Conservation (phyloP, 2,329 filamentous ascomycete species). For the Colletotrichum somersetense region DNA sequence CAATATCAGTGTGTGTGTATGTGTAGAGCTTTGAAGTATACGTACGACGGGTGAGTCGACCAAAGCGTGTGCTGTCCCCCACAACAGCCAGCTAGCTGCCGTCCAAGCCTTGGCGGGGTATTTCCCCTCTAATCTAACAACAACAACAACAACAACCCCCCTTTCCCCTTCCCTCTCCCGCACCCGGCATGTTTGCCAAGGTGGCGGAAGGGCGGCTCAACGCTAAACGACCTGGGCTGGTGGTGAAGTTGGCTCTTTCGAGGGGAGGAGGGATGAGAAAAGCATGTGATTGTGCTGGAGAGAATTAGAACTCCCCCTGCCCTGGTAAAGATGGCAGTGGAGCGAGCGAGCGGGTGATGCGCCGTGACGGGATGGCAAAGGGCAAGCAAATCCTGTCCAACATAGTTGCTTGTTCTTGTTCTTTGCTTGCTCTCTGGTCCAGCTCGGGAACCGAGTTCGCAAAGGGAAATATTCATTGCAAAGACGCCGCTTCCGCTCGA, state of each 20-base stretch:
- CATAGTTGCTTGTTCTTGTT: too few relatives aligned
- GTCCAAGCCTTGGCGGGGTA: background rate
- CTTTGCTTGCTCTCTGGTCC: background rate
- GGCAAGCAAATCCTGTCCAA: background rate
- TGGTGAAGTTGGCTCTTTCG: background rate
- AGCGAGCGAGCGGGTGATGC: too few relatives aligned
- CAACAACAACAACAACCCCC: too few relatives aligned
- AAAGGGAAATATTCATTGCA: accelerated
- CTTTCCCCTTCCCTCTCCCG: background rate
- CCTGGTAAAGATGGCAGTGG: background rate
- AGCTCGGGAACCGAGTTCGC: background rate
- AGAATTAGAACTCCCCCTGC: background rate
- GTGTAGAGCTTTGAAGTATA: background rate
- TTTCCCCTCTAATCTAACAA: too few relatives aligned
- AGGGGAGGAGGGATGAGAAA: background rate
- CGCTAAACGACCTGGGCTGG: background rate
- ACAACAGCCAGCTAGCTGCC: background rate
- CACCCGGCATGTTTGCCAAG: background rate
- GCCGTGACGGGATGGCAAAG: background rate
- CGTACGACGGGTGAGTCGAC: background rate
- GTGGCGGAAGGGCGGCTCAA: background rate
- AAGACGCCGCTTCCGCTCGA: background rate
- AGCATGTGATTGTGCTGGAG: slow-evolving; percentile 32
- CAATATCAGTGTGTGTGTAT: background rate
- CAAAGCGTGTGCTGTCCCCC: background rate